phyloP scores from a whole-genome alignment of 495 filamentous ascomycete genomes.

The Penicillium goetzii region DNA sequence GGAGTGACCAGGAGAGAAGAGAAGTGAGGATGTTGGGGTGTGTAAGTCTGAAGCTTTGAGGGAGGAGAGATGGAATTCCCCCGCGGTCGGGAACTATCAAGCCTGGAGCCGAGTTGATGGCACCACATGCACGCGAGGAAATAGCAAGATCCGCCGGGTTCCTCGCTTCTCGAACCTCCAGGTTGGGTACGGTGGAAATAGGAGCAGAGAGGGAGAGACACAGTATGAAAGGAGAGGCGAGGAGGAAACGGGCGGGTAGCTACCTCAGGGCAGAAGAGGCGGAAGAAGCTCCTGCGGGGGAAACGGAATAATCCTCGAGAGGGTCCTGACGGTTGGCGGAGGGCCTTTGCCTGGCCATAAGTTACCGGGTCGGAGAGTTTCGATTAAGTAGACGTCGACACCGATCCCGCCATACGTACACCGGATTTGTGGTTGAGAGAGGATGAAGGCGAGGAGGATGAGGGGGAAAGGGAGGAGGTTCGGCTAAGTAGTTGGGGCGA shows the following conservation, averaged over 20 bases:
- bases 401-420: constrained; percentile 55
- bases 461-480: constrained; percentile 6
- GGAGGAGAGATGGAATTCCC: constrained; percentile 3
- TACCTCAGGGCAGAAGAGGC: constrained; percentile 54
- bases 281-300: constrained; percentile 45
- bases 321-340: constrained; percentile 53
- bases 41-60: not conserved
- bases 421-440: constrained; percentile 27
- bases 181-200: not conserved
- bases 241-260: constrained; percentile 36
- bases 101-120: not conserved
- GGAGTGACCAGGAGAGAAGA: not conserved
- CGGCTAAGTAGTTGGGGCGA: constrained; percentile 6
- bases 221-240: constrained; percentile 14
- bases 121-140: not conserved
- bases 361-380: constrained; percentile 47
- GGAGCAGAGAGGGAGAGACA: not conserved
- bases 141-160: not conserved
- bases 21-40: not conserved
- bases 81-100: constrained; percentile 8
- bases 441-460: constrained; percentile 24
- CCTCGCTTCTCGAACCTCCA: not conserved
- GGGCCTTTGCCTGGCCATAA: constrained; percentile 57
- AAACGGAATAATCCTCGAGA: constrained; percentile 50
- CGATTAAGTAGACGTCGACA: constrained; percentile 40